Conservation (phyloP, 1,284 basidiomycete species). For the Schizophyllum amplum region DNA sequence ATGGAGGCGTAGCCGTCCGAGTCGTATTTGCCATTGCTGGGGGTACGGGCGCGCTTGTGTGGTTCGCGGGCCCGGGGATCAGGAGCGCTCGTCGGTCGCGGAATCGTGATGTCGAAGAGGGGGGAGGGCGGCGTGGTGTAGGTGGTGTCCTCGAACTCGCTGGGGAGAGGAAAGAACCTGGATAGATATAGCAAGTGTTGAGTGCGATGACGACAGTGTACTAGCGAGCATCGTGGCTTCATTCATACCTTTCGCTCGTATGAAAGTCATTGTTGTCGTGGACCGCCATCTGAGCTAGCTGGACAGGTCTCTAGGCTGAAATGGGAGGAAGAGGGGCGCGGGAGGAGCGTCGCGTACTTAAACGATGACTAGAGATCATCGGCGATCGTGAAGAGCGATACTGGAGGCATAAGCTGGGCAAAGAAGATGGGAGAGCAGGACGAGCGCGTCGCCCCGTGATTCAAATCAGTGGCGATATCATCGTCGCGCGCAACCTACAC, state of each 20-base stretch:
- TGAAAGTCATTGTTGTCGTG: not conserved
- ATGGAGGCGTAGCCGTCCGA: not conserved
- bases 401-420: not conserved
- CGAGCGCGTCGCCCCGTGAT: not conserved
- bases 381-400: not conserved
- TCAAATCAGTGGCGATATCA: not conserved
- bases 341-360: not conserved
- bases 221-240: not conserved
- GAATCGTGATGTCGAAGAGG: not conserved
- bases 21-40: not conserved
- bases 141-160: not conserved
- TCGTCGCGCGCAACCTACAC: not conserved
- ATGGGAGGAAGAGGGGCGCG: not conserved
- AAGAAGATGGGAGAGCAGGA: not conserved
- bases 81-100: slow-evolving; percentile 2
- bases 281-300: not conserved
- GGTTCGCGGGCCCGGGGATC: slow-evolving; percentile 8
- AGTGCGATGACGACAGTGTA: not conserved
- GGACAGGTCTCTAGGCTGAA: no score
- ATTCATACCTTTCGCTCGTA: not conserved
- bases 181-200: not conserved
- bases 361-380: not conserved
- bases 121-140: not conserved
- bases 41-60: not conserved
- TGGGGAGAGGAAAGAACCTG: not conserved